A percentile compares a stretch with the other conserved stretches of the same genome.
phyloP scores from a whole-genome alignment of 352 stramenopile species.

The Blastocystis sp. region DNA sequence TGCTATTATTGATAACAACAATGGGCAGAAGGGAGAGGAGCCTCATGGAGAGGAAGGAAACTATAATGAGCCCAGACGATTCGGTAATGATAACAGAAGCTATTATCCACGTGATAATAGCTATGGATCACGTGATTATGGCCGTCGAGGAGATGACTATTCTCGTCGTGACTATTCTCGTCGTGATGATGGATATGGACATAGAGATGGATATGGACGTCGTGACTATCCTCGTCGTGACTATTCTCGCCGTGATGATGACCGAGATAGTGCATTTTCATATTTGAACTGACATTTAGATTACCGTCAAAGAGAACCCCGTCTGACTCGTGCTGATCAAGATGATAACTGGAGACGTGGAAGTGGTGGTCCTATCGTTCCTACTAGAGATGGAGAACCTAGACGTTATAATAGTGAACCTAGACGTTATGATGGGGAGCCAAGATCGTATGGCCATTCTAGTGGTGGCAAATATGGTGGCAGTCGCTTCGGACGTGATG shows the following conservation, averaged over 20 bases:
- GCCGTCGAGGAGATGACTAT: no score
- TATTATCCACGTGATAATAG: background rate
- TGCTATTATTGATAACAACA: background rate
- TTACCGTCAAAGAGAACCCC: background rate
- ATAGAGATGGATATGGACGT: background rate
- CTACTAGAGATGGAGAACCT: background rate
- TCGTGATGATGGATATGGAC: background rate
- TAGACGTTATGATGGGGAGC: background rate
- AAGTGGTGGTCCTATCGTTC: background rate
- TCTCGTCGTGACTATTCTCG: background rate
- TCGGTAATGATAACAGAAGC: background rate
- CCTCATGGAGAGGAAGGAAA: background rate
- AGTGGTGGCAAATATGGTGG: background rate
- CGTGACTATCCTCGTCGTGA: background rate
- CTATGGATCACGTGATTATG: background rate
- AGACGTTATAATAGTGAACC: background rate
- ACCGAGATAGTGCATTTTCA: background rate
- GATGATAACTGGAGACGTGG: constrained; percentile 24
- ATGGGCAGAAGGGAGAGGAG: background rate
- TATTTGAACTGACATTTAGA: background rate
- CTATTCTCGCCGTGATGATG: background rate
- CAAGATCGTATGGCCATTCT: background rate
- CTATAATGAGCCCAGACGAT: background rate
- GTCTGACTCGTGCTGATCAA: background rate
- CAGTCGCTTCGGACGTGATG: background rate